phyloP scores from a whole-genome alignment of 1,284 basidiomycete species.

The Pholiota adiposa region DNA sequence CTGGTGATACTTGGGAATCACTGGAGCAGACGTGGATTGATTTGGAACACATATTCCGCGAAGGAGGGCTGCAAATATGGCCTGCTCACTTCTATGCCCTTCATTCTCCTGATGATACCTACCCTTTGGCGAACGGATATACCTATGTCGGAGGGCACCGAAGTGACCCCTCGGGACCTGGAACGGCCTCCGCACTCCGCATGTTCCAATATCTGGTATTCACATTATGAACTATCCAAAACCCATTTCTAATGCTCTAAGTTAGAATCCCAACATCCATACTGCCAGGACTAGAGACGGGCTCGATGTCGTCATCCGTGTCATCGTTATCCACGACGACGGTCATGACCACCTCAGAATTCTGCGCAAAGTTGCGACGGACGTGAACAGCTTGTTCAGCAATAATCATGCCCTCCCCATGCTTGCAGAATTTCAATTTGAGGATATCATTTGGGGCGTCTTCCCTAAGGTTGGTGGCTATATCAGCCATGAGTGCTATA shows the following conservation, averaged over 20 bases:
- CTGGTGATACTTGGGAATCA: too few relatives aligned
- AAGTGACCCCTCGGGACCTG: too few relatives aligned
- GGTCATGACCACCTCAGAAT: slow-evolving; percentile 28
- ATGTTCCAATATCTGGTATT: too few relatives aligned
- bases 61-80: too few relatives aligned
- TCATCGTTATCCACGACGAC: slow-evolving; percentile 25
- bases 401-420: slow-evolving; percentile 32
- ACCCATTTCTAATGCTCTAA: not conserved
- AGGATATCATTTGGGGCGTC: slow-evolving; percentile 33
- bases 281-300: slow-evolving; percentile 23
- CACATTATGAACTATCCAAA: not conserved
- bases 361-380: slow-evolving; percentile 24
- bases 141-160: too few relatives aligned
- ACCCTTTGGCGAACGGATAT: too few relatives aligned
- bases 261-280: slow-evolving; percentile 25
- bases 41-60: too few relatives aligned
- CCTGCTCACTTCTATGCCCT: too few relatives aligned
- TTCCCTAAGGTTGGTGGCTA: slow-evolving; percentile 31
- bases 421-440: slow-evolving; percentile 28
- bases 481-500: too few relatives aligned
- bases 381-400: slow-evolving; percentile 16
- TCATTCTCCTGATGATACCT: slow-evolving; percentile 3
- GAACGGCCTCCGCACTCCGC: too few relatives aligned
- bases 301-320: slow-evolving; percentile 25
- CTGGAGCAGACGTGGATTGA: too few relatives aligned